phyloP scores from a whole-genome alignment of 2,329 filamentous ascomycete species.

The Chrysoporthe puriensis region DNA sequence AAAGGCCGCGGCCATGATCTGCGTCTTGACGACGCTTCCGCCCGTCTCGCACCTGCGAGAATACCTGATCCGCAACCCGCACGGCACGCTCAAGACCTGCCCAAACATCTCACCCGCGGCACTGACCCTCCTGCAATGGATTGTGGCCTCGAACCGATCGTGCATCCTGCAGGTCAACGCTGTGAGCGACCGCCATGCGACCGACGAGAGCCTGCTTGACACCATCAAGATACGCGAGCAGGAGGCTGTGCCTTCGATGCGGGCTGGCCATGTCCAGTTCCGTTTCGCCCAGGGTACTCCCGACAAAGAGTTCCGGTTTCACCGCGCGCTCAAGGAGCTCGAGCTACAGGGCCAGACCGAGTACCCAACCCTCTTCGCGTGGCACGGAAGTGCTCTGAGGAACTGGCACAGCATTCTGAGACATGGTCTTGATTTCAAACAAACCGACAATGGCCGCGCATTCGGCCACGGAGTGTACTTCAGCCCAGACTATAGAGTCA shows the following conservation, averaged over 20 bases:
- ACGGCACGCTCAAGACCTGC: slow-evolving; percentile 46
- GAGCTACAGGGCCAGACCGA: not conserved
- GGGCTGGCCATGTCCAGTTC: slow-evolving; percentile 76
- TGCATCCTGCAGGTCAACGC: slow-evolving; percentile 73
- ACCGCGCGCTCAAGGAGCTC: slow-evolving; percentile 57
- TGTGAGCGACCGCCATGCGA: slow-evolving; percentile 11
- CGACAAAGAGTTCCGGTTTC: slow-evolving; percentile 81
- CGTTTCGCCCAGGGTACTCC: slow-evolving; percentile 86
- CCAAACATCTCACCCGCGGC: slow-evolving; percentile 66
- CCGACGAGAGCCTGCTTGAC: slow-evolving; percentile 42
- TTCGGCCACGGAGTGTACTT: slow-evolving; percentile 85
- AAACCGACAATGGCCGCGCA: slow-evolving; percentile 65
- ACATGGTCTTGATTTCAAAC: slow-evolving; percentile 75
- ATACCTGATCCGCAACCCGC: slow-evolving; percentile 47
- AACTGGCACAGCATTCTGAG: slow-evolving; percentile 76
- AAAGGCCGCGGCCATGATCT: slow-evolving; percentile 55
- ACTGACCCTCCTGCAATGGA: slow-evolving; percentile 77
- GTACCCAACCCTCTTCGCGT: slow-evolving; percentile 36
- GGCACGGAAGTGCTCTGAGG: slow-evolving; percentile 56
- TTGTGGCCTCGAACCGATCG: slow-evolving; percentile 86
- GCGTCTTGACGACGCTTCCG: slow-evolving; percentile 64
- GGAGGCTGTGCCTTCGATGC: slow-evolving; percentile 61
- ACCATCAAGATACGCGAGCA: slow-evolving; percentile 40
- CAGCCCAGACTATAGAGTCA: slow-evolving; percentile 61
- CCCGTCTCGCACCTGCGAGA: slow-evolving; percentile 60